Percentiles rank a stretch among this genome's conserved stretches.
Conservation (phyloP, 2,329 filamentous ascomycete genomes). For the Alternaria longipes region DNA sequence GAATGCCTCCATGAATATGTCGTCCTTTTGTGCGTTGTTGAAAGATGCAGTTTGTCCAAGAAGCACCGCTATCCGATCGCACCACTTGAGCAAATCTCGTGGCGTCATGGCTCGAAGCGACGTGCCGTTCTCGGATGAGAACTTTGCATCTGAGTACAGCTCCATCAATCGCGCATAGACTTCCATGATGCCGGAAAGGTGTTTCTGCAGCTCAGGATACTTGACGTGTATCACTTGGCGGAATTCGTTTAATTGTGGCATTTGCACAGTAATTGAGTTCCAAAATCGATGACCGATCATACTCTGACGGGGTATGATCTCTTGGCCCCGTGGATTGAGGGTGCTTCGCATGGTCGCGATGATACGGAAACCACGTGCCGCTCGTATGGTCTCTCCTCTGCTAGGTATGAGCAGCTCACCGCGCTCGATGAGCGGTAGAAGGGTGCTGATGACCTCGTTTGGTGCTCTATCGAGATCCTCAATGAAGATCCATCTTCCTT, state of each 20-base stretch:
- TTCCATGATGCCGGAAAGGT: conserved; percentile 65
- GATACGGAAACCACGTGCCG: conserved; percentile 85
- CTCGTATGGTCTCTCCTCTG: conserved; percentile 84
- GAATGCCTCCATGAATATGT: conserved; percentile 91
- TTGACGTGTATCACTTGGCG: conserved; percentile 74
- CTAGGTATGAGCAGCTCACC: conserved; percentile 91
- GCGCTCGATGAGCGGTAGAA: conserved; percentile 90
- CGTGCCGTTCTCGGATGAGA: conserved; percentile 63
- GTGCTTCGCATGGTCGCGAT: conserved; percentile 87
- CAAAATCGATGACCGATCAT: conserved; percentile 89
- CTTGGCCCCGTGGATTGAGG: conserved; percentile 71
- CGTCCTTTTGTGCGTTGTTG: conserved; percentile 76
- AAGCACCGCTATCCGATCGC: conserved; percentile 74
- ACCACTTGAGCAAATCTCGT: conserved; percentile 91
- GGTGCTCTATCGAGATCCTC: conserved; percentile 96
- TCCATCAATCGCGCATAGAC: conserved; percentile 60
- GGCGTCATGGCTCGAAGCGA: conserved; percentile 71
- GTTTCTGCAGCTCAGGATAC: conserved; percentile 72
- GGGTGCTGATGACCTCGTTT: conserved; percentile 90
- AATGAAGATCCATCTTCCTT: conserved; percentile 96
- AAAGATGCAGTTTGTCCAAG: conserved; percentile 69
- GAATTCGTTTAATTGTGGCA: conserved; percentile 75
- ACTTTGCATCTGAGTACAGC: conserved; percentile 54
- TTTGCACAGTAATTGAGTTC: conserved; percentile 75
- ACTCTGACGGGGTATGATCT: conserved; percentile 72